Conservation (phyloP, 2,329 filamentous ascomycete genomes). For the Clarireedia paspali region DNA sequence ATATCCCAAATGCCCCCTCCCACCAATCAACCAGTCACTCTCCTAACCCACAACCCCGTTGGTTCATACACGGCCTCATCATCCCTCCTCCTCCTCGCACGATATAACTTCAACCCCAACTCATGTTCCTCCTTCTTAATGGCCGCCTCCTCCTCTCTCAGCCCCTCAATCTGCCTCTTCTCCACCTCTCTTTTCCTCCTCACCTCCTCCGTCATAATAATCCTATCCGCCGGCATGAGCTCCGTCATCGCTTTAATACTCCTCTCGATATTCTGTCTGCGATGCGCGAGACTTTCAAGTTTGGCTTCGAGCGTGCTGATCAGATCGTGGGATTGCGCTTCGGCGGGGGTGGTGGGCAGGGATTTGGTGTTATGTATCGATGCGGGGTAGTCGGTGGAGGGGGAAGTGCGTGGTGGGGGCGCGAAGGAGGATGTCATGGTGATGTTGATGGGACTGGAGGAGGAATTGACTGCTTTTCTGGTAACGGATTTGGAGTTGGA, state of each 20-base stretch:
- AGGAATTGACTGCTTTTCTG: conserved; percentile 23
- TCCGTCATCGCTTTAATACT: conserved; percentile 72
- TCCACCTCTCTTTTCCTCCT: conserved; percentile 47
- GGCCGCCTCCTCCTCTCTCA: conserved; percentile 62
- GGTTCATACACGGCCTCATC: conserved; percentile 57
- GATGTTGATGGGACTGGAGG: conserved; percentile 23
- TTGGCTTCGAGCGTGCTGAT: conserved; percentile 60
- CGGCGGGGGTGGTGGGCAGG: conserved; percentile 51
- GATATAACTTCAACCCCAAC: conserved; percentile 64
- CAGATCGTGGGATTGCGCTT: conserved; percentile 53
- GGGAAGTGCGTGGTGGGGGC: not conserved
- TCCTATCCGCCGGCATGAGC: conserved; percentile 63
- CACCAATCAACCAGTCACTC: conserved; percentile 53
- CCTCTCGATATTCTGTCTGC: conserved; percentile 62
- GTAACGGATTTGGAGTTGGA: conserved; percentile 13
- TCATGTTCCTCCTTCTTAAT: conserved; percentile 73
- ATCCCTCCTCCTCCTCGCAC: conserved; percentile 68
- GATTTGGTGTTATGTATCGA: conserved; percentile 44
- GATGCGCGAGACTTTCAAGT: conserved; percentile 56
- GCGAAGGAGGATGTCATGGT: conserved; percentile 18
- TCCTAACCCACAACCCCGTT: conserved; percentile 68
- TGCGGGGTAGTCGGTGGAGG: conserved; percentile 7
- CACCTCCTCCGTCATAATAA: conserved; percentile 60
- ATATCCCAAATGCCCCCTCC: too few relatives aligned
- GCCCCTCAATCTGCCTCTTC: conserved; percentile 56